Base-by-base conservation (phyloP, 176 grass and related monocot genomes). In the Oryza punctata region DNA sequence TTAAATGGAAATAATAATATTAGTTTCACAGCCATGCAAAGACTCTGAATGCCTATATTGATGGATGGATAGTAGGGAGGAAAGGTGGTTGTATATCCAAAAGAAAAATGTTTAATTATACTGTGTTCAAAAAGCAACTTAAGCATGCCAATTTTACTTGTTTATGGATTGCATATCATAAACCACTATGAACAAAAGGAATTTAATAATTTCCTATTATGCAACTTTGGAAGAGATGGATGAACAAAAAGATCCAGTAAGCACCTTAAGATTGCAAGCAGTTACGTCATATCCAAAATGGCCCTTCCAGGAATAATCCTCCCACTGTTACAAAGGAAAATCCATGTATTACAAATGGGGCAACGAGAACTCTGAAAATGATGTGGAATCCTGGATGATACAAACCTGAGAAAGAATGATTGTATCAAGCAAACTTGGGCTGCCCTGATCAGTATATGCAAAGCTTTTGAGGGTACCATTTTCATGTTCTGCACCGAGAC, bases 271-370 rank as follows among this genome's bases (percentile, higher is more conserved):
- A 79, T 91, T 12, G 28, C 92, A 91, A 65, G 87, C 33, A 46
- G 89, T 91, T 66, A 94, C 87, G 85, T 91, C 92, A 80, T 85
- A 94, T 59, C 67, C 85, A 67, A 94, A 52, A 28, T 69, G 78
- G 43, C 87, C 87, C 69, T 85, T 87, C 68, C 8, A 82, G 23
- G 89, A 30, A 72, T 54, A 76, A 76, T 83, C 79, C 73, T 94
- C 89, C 92, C 92, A 94, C 92, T 94, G 52, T 45, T 27, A 10
- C 43, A 67, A 50, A 65, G 16, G 70, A 79, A 67, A 80, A 70
- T 29, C 3, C 3, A 85, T 25, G 5, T 13, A 82, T 78, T 69
- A 60, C 13, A 88, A 45, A 82, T 43, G 61, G 21, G 64, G 61
- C 10, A 9, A 67, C 15, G 13, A 74, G 10, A 59, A 59, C 63